Evolutionary conservation across 805 yeast species (phyloP).

Genomic region (Ogataea chonburiensis): DNA sequence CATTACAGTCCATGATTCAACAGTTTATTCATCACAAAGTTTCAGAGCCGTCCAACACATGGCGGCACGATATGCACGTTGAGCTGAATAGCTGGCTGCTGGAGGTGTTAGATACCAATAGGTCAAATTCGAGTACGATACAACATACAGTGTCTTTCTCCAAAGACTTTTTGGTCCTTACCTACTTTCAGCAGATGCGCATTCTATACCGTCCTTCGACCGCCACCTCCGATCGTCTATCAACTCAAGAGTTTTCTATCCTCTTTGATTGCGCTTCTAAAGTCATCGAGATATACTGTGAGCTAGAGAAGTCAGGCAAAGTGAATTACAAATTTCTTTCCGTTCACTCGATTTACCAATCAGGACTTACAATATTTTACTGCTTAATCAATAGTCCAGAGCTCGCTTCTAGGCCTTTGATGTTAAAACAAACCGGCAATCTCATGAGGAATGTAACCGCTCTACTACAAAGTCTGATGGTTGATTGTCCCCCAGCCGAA

Average conservation of each 20-base stretch:
- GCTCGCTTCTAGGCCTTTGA: constrained; percentile 8
- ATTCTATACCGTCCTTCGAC: constrained; percentile 20
- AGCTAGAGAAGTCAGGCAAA: constrained; percentile 9
- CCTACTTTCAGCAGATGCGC: constrained; percentile 22
- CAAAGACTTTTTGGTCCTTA: constrained; percentile 18
- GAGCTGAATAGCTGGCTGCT: constrained; percentile 18
- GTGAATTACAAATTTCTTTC: constrained; percentile 26
- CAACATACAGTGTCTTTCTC: constrained; percentile 3
- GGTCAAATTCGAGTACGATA: background rate
- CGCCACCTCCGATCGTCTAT: constrained; percentile 1
- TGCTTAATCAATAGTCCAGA: constrained; percentile 21
- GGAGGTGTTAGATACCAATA: constrained; percentile 9
- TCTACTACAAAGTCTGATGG: constrained; percentile 12
- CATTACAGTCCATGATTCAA: constrained; percentile 22
- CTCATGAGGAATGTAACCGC: constrained; percentile 9
- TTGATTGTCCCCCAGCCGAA: constrained; percentile 24
- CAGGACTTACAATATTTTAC: constrained; percentile 21
- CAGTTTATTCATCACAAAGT: constrained; percentile 14
- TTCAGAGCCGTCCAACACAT: background rate
- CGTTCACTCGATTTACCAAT: constrained; percentile 23
- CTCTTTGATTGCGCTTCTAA: constrained; percentile 16
- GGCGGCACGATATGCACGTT: constrained; percentile 19
- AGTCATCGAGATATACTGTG: constrained; percentile 16
- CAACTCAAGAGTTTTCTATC: constrained; percentile 11
- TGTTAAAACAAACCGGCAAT: constrained; percentile 5